phyloP scores from a whole-genome alignment of 2,329 filamentous ascomycete species.

The Thelonectria blattea region DNA sequence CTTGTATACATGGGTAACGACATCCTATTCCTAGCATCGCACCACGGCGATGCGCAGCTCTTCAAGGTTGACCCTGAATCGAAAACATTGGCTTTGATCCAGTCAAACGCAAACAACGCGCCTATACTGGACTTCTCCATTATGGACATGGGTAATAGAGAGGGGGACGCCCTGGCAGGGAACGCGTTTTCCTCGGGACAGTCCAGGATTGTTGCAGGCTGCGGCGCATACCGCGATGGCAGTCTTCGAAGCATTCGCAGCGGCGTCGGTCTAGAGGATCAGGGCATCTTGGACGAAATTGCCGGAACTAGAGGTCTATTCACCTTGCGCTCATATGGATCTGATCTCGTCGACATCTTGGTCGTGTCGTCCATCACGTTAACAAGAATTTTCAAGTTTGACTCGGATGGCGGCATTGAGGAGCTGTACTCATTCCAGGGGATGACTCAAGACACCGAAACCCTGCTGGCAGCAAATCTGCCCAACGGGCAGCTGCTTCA shows the following conservation, averaged over 20 bases:
- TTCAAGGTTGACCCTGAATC: slow-evolving; percentile 60
- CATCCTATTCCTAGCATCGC: slow-evolving; percentile 85
- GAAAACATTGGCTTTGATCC: slow-evolving; percentile 66
- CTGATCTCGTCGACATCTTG: slow-evolving; percentile 69
- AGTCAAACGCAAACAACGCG: slow-evolving; percentile 77
- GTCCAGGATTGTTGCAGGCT: slow-evolving; percentile 90
- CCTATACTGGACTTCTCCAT: slow-evolving; percentile 93
- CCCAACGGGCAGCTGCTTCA: slow-evolving; percentile 72
- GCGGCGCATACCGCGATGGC: slow-evolving; percentile 87
- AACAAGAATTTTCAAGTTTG: slow-evolving; percentile 83
- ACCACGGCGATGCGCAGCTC: slow-evolving; percentile 90
- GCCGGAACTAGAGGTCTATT: slow-evolving; percentile 76
- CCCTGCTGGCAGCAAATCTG: slow-evolving; percentile 73
- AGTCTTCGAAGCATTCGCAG: slow-evolving; percentile 89
- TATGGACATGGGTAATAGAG: slow-evolving; percentile 92
- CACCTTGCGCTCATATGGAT: slow-evolving; percentile 61
- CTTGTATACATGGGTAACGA: slow-evolving; percentile 79
- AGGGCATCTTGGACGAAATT: slow-evolving; percentile 82
- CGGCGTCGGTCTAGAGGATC: slow-evolving; percentile 88
- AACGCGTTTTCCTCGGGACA: slow-evolving; percentile 96
- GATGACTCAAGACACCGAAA: slow-evolving; percentile 71
- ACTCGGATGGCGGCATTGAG: slow-evolving; percentile 77
- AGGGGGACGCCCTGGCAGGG: slow-evolving; percentile 73
- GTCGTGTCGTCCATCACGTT: slow-evolving; percentile 83
- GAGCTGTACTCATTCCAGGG: slow-evolving; percentile 81